phyloP scores from a whole-genome alignment of 2,329 filamentous ascomycete species.

The Ophiosphaerella narmari region DNA sequence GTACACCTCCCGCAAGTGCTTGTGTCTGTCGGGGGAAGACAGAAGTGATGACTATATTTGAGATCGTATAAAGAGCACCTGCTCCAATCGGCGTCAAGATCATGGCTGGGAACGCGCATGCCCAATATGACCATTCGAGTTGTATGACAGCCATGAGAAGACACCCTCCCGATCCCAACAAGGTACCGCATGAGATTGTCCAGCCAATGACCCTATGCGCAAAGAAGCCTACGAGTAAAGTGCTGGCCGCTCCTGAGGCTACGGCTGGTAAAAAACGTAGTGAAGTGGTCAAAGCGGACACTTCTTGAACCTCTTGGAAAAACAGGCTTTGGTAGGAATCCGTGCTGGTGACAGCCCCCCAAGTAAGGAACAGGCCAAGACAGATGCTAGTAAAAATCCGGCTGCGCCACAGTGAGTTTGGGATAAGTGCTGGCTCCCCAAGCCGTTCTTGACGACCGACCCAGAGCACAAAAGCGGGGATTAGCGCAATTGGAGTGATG shows the following conservation, averaged over 20 bases:
- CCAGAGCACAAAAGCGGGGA: constrained; percentile 61
- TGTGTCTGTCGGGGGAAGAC: constrained; percentile 31
- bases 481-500: constrained; percentile 47
- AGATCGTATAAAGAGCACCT: constrained; percentile 52
- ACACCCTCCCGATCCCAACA: constrained; percentile 38
- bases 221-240: constrained; percentile 53
- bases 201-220: constrained; percentile 53
- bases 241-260: constrained; percentile 47
- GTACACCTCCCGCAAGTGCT: too few species aligned
- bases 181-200: constrained; percentile 44
- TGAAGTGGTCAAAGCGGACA: constrained; percentile 42
- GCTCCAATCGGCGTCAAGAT: constrained; percentile 51
- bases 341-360: constrained; percentile 44
- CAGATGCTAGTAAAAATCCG: constrained; percentile 61
- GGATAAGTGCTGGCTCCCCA: constrained; percentile 61
- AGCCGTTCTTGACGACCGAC: constrained; percentile 54
- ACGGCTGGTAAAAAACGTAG: constrained; percentile 52
- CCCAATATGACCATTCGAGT: constrained; percentile 55
- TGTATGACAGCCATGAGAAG: constrained; percentile 54
- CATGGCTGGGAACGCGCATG: constrained; percentile 50
- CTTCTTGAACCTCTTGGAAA: constrained; percentile 49
- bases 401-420: constrained; percentile 66
- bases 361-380: constrained; percentile 48
- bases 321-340: constrained; percentile 51
- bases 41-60: constrained; percentile 50